These are phyloP conservation scores for Trichoderma simmonsii DNA, from an alignment of 2,329 filamentous ascomycete species.

Conservation along the genomic window DNA sequence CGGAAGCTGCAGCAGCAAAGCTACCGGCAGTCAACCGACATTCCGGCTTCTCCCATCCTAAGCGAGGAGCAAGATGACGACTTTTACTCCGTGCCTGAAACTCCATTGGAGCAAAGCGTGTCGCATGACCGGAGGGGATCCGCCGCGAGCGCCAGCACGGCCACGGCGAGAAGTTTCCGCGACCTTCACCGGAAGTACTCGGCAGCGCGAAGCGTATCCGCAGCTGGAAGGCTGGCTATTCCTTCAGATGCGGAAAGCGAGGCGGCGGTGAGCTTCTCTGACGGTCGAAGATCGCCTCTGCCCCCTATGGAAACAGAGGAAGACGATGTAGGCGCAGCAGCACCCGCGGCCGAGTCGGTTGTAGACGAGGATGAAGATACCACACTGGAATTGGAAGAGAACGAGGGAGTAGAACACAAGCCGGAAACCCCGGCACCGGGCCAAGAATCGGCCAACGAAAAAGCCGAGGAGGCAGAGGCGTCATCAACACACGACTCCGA, in stretches of 20 bases:
- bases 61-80: conserved; percentile 45
- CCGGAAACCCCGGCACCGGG: conserved; percentile 26
- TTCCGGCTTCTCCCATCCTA: conserved; percentile 34
- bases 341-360: background rate
- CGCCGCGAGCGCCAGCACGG: conserved; percentile 62
- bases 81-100: conserved; percentile 50
- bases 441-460: conserved; percentile 22
- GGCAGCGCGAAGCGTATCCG: conserved; percentile 40
- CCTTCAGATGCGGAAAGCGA: conserved; percentile 60
- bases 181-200: conserved; percentile 61
- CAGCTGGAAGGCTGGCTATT: conserved; percentile 42
- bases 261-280: conserved; percentile 57
- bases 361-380: conserved; percentile 10
- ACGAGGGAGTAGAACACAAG: conserved; percentile 22
- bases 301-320: conserved; percentile 47
- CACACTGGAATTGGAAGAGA: conserved; percentile 6
- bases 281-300: conserved; percentile 55
- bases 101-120: conserved; percentile 41
- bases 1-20: conserved; percentile 51
- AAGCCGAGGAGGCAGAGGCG: conserved; percentile 31
- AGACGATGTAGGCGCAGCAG: background rate
- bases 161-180: conserved; percentile 63
- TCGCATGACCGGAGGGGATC: conserved; percentile 54
- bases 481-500: conserved; percentile 28
- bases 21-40: conserved; percentile 28